Percentiles rank a stretch among this genome's conserved stretches.
Evolutionary conservation across 2,329 filamentous ascomycete species (phyloP).

Genomic region (Apiospora marii): DNA sequence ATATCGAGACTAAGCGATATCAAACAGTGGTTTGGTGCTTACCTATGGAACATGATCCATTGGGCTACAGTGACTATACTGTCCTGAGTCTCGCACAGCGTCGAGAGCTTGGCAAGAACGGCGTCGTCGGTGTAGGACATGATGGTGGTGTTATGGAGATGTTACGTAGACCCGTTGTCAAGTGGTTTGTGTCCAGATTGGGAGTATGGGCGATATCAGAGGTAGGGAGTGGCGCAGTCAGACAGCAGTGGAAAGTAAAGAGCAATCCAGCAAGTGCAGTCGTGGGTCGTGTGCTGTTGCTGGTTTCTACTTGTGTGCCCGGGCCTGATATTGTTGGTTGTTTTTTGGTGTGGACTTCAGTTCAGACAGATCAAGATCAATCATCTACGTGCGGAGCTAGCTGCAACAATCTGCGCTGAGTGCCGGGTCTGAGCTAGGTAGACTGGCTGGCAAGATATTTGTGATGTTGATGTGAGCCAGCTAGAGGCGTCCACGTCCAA

Average conservation of each 20-base stretch:
- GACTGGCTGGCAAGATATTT: constrained; percentile 15
- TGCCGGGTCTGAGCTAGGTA: constrained; percentile 12
- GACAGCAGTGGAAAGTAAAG: constrained; percentile 4
- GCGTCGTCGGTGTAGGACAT: constrained; percentile 98
- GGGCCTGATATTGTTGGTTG: constrained; percentile 2
- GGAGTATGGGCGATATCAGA: not conserved
- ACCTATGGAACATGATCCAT: constrained; percentile 99
- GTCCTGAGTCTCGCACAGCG: constrained; percentile 96
- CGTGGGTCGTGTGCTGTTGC: not conserved
- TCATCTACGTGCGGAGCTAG: constrained; percentile 24
- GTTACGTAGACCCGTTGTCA: constrained; percentile 17
- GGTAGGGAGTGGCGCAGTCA: not conserved
- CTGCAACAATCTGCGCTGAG: constrained; percentile 30
- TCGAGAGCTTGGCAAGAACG: constrained; percentile 91
- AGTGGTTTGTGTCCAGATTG: constrained; percentile 3
- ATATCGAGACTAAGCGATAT: constrained; percentile 10
- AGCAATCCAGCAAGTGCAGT: not conserved
- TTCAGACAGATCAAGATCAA: constrained; percentile 22
- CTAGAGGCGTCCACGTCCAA: constrained; percentile 18
- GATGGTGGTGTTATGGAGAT: constrained; percentile 30
- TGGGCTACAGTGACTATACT: constrained; percentile 95
- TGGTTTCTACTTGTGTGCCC: constrained; percentile 13
- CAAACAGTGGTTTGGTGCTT: constrained; percentile 39
- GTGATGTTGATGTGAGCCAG: constrained; percentile 19
- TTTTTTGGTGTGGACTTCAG: constrained; percentile 23